phyloP scores from a whole-genome alignment of 2,329 filamentous ascomycete genomes.

The Bipolaris victoriae region DNA sequence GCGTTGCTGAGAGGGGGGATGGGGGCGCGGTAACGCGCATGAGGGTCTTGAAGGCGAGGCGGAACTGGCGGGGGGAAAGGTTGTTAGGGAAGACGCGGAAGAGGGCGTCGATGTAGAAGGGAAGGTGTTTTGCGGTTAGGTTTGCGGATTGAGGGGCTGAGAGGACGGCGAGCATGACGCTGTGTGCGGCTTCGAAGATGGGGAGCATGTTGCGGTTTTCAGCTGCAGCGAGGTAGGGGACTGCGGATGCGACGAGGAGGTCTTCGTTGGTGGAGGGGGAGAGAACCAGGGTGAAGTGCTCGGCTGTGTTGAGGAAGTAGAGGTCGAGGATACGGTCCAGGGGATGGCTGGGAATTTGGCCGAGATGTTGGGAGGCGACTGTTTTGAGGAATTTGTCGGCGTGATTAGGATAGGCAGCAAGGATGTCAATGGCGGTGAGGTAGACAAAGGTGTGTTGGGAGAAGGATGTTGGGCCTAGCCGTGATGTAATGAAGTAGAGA shows the following conservation, averaged over 20 bases:
- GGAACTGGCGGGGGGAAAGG: conserved; percentile 83
- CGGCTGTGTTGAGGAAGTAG: conserved; percentile 85
- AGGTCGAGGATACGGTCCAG: conserved; percentile 78
- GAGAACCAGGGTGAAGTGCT: conserved; percentile 78
- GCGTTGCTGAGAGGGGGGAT: conserved; percentile 71
- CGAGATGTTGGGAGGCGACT: conserved; percentile 62
- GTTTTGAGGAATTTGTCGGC: conserved; percentile 70
- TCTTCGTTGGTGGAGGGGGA: conserved; percentile 71
- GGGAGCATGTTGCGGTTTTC: conserved; percentile 64
- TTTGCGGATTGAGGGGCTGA: conserved; percentile 78
- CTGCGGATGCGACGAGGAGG: conserved; percentile 75
- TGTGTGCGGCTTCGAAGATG: conserved; percentile 90
- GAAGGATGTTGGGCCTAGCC: conserved; percentile 74
- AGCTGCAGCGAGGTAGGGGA: conserved; percentile 71
- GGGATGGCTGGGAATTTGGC: conserved; percentile 66
- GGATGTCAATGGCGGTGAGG: conserved; percentile 79
- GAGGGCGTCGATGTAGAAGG: conserved; percentile 82
- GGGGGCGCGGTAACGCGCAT: conserved; percentile 83
- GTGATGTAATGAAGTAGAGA: conserved; percentile 80
- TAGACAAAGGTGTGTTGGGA: conserved; percentile 86
- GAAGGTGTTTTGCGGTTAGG: conserved; percentile 72
- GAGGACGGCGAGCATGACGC: conserved; percentile 78
- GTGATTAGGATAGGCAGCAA: conserved; percentile 72
- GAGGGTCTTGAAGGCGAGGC: conserved; percentile 84
- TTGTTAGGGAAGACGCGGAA: conserved; percentile 79